phyloP scores from a whole-genome alignment of 495 filamentous ascomycete species.

The Opeltia flavorubescens region DNA sequence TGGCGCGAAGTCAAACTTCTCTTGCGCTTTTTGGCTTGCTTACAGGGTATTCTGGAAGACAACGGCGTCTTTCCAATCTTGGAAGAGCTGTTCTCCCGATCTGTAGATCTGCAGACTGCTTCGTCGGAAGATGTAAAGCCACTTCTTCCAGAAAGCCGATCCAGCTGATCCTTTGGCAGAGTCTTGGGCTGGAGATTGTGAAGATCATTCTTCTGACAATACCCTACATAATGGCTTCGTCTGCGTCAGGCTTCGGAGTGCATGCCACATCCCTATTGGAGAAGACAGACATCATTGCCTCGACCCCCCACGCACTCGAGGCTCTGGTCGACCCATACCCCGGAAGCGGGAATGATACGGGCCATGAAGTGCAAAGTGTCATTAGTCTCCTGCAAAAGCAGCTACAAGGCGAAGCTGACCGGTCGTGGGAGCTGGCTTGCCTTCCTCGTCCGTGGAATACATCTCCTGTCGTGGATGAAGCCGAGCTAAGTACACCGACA shows the following conservation, averaged over 20 bases:
- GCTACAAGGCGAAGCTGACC: conserved; percentile 54
- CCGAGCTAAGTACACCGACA: conserved; percentile 15
- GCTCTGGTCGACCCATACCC: conserved; percentile 73
- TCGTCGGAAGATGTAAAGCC: conserved; percentile 73
- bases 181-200: conserved; percentile 71
- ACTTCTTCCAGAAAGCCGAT: not conserved
- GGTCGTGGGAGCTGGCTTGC: conserved; percentile 61
- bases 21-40: conserved; percentile 68
- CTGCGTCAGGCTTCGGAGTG: conserved; percentile 46
- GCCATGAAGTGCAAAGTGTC: conserved; percentile 47
- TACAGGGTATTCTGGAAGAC: conserved; percentile 66
- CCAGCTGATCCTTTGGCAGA: conserved; percentile 22
- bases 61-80: conserved; percentile 77
- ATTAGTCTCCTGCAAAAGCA: conserved; percentile 76
- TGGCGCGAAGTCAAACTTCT: conserved; percentile 89
- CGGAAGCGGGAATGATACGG: conserved; percentile 35
- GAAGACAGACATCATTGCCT: conserved; percentile 84
- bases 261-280: conserved; percentile 68
- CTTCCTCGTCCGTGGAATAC: conserved; percentile 75
- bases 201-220: conserved; percentile 91
- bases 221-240: conserved; percentile 74
- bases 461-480: conserved; percentile 35
- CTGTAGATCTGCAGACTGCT: conserved; percentile 78
- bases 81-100: conserved; percentile 70
- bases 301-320: conserved; percentile 67